These are phyloP conservation scores for Monosporozyma servazzii DNA, from an alignment of 805 yeast species.

Conservation along the genomic window DNA sequence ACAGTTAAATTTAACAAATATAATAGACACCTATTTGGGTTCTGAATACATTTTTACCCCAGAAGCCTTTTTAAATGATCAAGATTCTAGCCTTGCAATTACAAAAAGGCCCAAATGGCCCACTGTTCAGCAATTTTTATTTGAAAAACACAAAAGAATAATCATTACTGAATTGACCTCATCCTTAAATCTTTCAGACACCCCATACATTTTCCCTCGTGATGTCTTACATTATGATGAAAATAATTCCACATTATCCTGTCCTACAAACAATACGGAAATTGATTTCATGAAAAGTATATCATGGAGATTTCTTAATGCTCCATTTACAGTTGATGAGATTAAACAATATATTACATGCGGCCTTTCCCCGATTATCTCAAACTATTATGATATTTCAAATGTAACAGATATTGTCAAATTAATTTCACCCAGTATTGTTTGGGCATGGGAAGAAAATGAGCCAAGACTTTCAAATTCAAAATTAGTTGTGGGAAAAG, in stretches of 20 bases:
- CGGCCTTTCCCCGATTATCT: constrained; percentile 64
- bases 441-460: constrained; percentile 70
- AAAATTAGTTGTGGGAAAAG: constrained; percentile 12
- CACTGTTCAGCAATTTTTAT: constrained; percentile 29
- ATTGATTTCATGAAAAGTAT: constrained; percentile 10
- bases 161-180: constrained; percentile 30
- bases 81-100: not conserved
- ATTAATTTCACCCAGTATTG: constrained; percentile 28
- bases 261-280: constrained; percentile 14
- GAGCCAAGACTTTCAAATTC: constrained; percentile 37
- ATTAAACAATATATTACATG: constrained; percentile 36
- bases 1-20: constrained; percentile 13
- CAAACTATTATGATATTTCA: constrained; percentile 21
- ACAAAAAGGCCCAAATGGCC: constrained; percentile 26
- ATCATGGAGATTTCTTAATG: constrained; percentile 36
- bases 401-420: constrained; percentile 24
- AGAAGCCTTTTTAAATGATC: constrained; percentile 3
- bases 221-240: constrained; percentile 14
- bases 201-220: constrained; percentile 24
- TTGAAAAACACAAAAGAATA: constrained; percentile 28
- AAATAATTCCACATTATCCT: constrained; percentile 14
- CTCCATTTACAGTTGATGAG: constrained; percentile 34
- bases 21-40: constrained; percentile 14
- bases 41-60: constrained; percentile 26
- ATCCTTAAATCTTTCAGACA: constrained; percentile 11